Evolutionary conservation across 2,329 filamentous ascomycete genomes (phyloP).

Genomic region (Cercospora nicotianae): DNA sequence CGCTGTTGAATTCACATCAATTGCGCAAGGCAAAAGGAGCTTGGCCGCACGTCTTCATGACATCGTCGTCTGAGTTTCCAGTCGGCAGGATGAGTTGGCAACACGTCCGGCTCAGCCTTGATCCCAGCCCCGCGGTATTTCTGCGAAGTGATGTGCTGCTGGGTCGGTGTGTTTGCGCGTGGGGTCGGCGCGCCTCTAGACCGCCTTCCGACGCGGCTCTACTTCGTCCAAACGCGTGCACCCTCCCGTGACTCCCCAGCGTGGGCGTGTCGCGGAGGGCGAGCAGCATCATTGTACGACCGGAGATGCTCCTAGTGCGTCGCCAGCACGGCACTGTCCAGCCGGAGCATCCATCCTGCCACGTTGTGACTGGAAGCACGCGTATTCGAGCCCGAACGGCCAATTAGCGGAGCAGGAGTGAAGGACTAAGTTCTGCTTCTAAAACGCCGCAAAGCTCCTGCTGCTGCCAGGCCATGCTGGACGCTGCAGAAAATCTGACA

Average conservation of each 20-base stretch:
- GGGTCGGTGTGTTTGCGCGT: background rate
- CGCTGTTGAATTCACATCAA: conserved; percentile 4
- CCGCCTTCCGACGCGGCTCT: background rate
- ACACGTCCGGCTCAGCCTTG: background rate
- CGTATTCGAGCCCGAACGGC: background rate
- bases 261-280: background rate
- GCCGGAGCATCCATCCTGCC: background rate
- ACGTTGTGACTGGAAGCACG: background rate
- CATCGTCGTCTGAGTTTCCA: conserved; percentile 3
- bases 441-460: background rate
- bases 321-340: background rate
- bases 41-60: conserved; percentile 14
- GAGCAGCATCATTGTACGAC: background rate
- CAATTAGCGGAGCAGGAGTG: background rate
- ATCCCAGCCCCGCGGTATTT: background rate
- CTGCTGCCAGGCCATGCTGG: background rate
- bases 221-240: background rate
- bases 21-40: conserved; percentile 2
- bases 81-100: background rate
- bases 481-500: background rate
- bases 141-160: background rate
- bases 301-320: background rate
- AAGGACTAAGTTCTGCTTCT: background rate
- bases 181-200: background rate
- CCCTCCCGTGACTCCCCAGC: background rate